Conservation (phyloP, 257 asterid genomes). For the Oldenlandia corymbosa region DNA sequence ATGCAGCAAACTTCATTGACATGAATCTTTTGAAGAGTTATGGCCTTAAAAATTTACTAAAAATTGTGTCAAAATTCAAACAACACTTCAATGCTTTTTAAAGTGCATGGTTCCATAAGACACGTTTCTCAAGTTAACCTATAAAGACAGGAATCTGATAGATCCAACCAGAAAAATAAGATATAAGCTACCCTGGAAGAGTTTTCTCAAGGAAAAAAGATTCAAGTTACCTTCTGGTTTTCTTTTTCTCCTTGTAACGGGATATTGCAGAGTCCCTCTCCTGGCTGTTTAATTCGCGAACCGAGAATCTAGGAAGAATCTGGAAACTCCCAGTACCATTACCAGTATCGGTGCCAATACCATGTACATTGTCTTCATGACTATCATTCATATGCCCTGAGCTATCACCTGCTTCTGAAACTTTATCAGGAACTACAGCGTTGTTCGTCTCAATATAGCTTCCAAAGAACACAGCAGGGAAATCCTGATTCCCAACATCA, state of each 20-base stretch:
- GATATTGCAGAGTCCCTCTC: slow-evolving; percentile 80
- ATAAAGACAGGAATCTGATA: too few species aligned
- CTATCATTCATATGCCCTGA: slow-evolving; percentile 27
- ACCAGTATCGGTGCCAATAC: slow-evolving; percentile 27
- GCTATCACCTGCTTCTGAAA: slow-evolving; percentile 44
- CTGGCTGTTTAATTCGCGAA: slow-evolving; percentile 65
- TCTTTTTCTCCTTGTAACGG: slow-evolving; percentile 87
- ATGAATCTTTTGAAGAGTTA: too few species aligned
- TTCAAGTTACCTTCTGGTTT: slow-evolving; percentile 81
- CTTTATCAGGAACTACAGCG: slow-evolving; percentile 62
- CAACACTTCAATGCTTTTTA: too few species aligned
- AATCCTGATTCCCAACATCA: slow-evolving; percentile 38
- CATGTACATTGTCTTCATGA: slow-evolving; percentile 39
- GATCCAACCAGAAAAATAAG: too few species aligned
- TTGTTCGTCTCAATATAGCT: slow-evolving; percentile 42
- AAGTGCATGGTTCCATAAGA: too few species aligned
- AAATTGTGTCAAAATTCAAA: too few species aligned
- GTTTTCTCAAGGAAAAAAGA: too few species aligned
- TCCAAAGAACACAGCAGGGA: slow-evolving; percentile 34
- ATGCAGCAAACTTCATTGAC: too few species aligned
- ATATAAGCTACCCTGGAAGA: too few species aligned
- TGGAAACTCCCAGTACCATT: slow-evolving; percentile 15
- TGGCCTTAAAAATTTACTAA: too few species aligned
- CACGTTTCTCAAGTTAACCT: too few species aligned
- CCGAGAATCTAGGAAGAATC: slow-evolving; percentile 28